A percentile compares a stretch with the other conserved stretches of the same genome.
These are phyloP conservation scores for Westerdykella aurantiaca DNA, from an alignment of 2,329 filamentous ascomycete species.

Conservation along the genomic window DNA sequence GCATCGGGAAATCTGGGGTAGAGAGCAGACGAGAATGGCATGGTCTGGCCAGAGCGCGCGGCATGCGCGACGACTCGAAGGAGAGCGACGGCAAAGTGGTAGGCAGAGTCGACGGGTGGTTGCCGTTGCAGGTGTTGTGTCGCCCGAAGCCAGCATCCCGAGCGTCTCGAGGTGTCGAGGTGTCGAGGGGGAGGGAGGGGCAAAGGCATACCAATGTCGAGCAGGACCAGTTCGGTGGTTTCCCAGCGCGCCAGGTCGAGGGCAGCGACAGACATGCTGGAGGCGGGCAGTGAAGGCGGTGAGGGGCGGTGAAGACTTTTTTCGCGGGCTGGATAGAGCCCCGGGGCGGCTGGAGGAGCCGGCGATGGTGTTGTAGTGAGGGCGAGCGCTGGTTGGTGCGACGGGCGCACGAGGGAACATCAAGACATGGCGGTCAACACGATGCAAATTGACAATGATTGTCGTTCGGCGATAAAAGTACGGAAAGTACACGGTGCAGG, in stretches of 20 bases:
- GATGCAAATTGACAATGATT: conserved; percentile 3
- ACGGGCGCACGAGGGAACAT: conserved; percentile 10
- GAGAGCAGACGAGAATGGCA: background rate
- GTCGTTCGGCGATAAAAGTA: background rate
- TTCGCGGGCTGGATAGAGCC: conserved; percentile 1
- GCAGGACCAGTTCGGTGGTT: conserved; percentile 46
- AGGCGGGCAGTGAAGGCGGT: conserved; percentile 19
- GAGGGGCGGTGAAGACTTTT: conserved; percentile 32
- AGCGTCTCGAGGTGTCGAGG: background rate
- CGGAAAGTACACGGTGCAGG: background rate
- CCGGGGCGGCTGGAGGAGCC: background rate
- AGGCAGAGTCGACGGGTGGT: conserved; percentile 5
- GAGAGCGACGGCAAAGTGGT: no score
- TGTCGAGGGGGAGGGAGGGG: conserved; percentile 2
- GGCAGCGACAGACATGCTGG: conserved; percentile 21
- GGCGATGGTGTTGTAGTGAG: conserved; percentile 16
- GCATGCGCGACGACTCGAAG: background rate
- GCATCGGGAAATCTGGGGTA: background rate
- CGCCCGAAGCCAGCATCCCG: background rate
- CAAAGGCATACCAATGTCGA: conserved; percentile 53
- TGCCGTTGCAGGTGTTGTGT: conserved; percentile 7
- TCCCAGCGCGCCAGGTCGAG: conserved; percentile 27
- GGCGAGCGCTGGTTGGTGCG: conserved; percentile 25
- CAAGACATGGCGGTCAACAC: conserved; percentile 25
- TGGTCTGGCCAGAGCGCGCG: background rate